A percentile compares a stretch with the other conserved stretches of the same genome.
phyloP scores from a whole-genome alignment of 1,284 basidiomycete species.

The Bjerkandera adusta region DNA sequence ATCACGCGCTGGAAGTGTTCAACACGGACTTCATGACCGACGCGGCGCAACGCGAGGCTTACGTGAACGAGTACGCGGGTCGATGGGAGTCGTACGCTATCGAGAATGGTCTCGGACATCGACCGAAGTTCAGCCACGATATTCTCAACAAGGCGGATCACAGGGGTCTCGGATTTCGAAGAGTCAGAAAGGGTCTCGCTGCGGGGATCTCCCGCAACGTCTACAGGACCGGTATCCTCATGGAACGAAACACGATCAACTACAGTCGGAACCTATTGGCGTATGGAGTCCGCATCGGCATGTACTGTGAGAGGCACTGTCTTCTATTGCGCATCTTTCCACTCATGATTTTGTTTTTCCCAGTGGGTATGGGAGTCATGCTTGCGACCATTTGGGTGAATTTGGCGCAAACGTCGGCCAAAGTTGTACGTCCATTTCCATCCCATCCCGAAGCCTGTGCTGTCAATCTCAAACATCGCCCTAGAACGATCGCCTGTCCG shows the following conservation, averaged over 20 bases:
- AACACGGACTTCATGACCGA: slow-evolving; percentile 29
- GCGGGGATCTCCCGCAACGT: background rate
- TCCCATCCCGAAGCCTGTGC: background rate
- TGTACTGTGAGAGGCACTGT: slow-evolving; percentile 45
- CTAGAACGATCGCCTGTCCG: slow-evolving; percentile 28
- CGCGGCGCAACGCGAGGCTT: slow-evolving; percentile 31
- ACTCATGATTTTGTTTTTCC: background rate
- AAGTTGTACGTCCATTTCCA: slow-evolving; percentile 27
- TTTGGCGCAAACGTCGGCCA: slow-evolving; percentile 34
- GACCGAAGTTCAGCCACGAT: slow-evolving; percentile 4
- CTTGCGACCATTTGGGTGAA: slow-evolving; percentile 61
- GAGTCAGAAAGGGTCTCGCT: background rate
- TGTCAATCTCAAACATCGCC: background rate
- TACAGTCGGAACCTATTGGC: slow-evolving; percentile 50
- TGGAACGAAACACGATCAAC: slow-evolving; percentile 27
- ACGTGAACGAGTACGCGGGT: slow-evolving; percentile 12
- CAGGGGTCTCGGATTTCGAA: background rate
- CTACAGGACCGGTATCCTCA: slow-evolving; percentile 17
- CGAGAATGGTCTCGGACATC: slow-evolving; percentile 1
- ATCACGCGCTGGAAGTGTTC: slow-evolving; percentile 46
- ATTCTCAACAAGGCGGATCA: background rate
- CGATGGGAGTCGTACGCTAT: slow-evolving; percentile 16
- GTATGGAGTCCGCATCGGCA: slow-evolving; percentile 58
- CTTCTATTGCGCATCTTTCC: slow-evolving; percentile 4
- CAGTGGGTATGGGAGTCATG: slow-evolving; percentile 49